Percentiles rank a stretch among this genome's conserved stretches.
Evolutionary conservation across 1,284 basidiomycete species (phyloP).

Genomic region (Sanghuangporus sanghuang): DNA sequence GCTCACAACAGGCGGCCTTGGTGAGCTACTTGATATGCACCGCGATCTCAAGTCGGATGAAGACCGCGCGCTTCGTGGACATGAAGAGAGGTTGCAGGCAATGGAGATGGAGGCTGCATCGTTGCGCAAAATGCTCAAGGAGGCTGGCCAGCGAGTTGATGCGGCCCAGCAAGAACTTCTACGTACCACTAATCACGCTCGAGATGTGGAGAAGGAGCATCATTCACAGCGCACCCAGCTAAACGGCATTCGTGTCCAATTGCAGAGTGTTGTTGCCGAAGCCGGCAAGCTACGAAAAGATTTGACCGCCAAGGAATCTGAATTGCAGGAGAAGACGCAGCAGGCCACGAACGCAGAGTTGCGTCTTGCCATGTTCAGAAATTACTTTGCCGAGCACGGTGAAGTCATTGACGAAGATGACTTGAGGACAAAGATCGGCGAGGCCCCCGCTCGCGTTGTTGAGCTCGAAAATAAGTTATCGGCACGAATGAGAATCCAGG

Average conservation of each 20-base stretch:
- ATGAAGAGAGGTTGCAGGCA: conserved; percentile 76
- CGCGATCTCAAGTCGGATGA: conserved; percentile 77
- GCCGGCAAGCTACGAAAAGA: conserved; percentile 68
- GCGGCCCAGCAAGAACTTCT: conserved; percentile 65
- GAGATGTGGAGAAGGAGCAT: conserved; percentile 68
- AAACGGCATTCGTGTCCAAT: conserved; percentile 71
- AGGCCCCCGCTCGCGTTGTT: conserved; percentile 46
- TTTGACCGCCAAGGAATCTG: conserved; percentile 61
- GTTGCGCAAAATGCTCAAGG: conserved; percentile 73
- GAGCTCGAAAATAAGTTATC: conserved; percentile 76
- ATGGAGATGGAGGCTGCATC: conserved; percentile 75
- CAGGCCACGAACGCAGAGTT: conserved; percentile 71
- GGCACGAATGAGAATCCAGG: conserved; percentile 67
- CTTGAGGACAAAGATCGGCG: conserved; percentile 39
- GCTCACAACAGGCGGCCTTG: conserved; percentile 78
- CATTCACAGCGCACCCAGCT: conserved; percentile 74
- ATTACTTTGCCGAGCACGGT: conserved; percentile 86
- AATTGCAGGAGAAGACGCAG: conserved; percentile 62
- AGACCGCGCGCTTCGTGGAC: conserved; percentile 64
- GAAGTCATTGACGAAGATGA: conserved; percentile 72
- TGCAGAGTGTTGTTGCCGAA: conserved; percentile 70
- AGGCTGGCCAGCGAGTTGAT: conserved; percentile 67
- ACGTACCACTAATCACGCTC: conserved; percentile 63
- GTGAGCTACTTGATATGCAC: conserved; percentile 81
- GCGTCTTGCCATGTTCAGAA: conserved; percentile 78